Base-by-base conservation (phyloP, 129 eudicot species). In the Pittosporum tobira region DNA sequence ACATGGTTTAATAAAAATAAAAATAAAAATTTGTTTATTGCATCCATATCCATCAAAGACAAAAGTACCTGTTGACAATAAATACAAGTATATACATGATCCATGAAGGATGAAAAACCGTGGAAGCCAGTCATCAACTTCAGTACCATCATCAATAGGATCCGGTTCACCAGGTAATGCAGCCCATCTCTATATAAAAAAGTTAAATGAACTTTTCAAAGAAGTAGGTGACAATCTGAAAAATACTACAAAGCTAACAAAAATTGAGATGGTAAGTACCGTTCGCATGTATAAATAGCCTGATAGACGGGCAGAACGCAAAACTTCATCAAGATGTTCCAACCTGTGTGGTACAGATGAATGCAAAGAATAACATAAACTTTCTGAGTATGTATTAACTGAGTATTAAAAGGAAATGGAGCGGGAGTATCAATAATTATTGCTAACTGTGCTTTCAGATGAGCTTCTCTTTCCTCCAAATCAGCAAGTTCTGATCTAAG, bases 101-200 rank as follows among this genome's bases (percentile, higher is more conserved):
- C 96, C 98, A 36, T 86, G 88, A n/a, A 91, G 94, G 42, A 91
- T 94, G n/a, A 86, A 71, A 74, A 86, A 91, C 54, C 94, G 94
- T 49, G 95, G 95, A 68, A 90, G 77, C 95, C 94, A 90, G 47
- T 90, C 97, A 71, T 90, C 97, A 60, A 91, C 80, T 58, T 91
- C 98, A 31, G 74, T 59, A 71, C 86, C 98, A n/a, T n/a, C n/a
- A 74, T 86, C 98, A 40, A 87, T 62, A 19, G 90, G 95, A 61
- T 73, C 94, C 30, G 88, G 87, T 76, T 91, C 98, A 34, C 98
- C 98, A 18, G 98, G 98, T 72, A 91, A 83, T 45, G 98, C 66
- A 48, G 79, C 88, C 98, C 98, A 91, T 83, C 98, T 83, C 98
- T 91, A 28, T 19, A 7, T 4, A n/a, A 8, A 48, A 44, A n/a